phyloP scores from a whole-genome alignment of 345 rosid species.

The Geranium brycei region DNA sequence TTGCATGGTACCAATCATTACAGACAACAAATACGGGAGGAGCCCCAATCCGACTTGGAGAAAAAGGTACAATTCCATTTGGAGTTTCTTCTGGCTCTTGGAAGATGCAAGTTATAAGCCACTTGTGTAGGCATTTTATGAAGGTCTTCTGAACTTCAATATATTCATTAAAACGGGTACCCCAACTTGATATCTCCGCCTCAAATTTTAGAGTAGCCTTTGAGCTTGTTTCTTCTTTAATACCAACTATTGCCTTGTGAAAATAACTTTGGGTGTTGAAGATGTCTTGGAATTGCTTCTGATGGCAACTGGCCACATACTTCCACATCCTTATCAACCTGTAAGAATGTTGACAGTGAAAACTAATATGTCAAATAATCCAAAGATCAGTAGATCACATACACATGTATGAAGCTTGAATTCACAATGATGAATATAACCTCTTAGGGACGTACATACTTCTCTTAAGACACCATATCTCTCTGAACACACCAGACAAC shows the following conservation, averaged over 20 bases:
- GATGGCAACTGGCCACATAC: neutral
- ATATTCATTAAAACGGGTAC: conserved; percentile 17
- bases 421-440: too few relatives aligned
- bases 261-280: neutral
- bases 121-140: conserved; percentile 18
- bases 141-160: conserved; percentile 20
- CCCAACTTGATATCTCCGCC: conserved; percentile 8
- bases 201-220: neutral
- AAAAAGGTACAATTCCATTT: conserved; percentile 6
- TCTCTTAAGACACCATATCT: too few relatives aligned
- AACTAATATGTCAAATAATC: too few relatives aligned
- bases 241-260: neutral
- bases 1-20: conserved; percentile 20
- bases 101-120: conserved; percentile 23
- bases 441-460: too few relatives aligned
- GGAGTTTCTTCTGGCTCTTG: conserved; percentile 13
- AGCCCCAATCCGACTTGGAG: conserved; percentile 18
- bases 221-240: neutral
- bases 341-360: neutral
- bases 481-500: too few relatives aligned
- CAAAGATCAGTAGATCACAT: too few relatives aligned
- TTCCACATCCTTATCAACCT: neutral
- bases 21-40: conserved; percentile 21
- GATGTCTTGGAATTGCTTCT: neutral
- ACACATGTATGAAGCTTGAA: too few relatives aligned